These are phyloP conservation scores for Fusarium concolor DNA, from an alignment of 2,329 filamentous ascomycete genomes.

Conservation along the genomic window DNA sequence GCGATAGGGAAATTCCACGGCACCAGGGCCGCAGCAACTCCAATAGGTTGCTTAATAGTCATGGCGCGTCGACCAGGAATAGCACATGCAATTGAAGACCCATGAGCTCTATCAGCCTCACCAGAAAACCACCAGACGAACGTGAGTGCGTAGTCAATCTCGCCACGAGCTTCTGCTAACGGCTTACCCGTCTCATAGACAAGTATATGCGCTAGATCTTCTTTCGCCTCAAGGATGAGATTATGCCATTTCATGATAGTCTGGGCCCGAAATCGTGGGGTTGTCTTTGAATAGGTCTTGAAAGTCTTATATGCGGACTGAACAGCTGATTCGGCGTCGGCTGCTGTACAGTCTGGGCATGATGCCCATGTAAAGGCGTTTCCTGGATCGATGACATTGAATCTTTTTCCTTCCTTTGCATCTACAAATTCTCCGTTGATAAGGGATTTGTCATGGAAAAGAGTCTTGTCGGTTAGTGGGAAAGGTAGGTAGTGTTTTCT, in stretches of 20 bases:
- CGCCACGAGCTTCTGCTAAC: slow-evolving; percentile 63
- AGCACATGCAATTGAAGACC: slow-evolving; percentile 67
- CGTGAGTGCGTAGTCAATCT: slow-evolving; percentile 65
- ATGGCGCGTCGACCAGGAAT: slow-evolving; percentile 65
- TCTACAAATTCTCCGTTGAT: slow-evolving; percentile 4
- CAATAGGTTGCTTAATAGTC: slow-evolving; percentile 69
- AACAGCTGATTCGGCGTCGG: slow-evolving; percentile 47
- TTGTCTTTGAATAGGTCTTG: slow-evolving; percentile 53
- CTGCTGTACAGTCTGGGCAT: slow-evolving; percentile 2
- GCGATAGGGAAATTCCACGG: slow-evolving; percentile 70
- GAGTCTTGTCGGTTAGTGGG: not conserved
- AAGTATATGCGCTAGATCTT: slow-evolving; percentile 55
- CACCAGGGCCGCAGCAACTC: slow-evolving; percentile 51
- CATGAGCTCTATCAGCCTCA: slow-evolving; percentile 57
- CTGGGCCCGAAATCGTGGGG: slow-evolving; percentile 49
- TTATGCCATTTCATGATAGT: slow-evolving; percentile 53
- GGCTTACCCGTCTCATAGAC: slow-evolving; percentile 68
- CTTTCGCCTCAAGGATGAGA: slow-evolving; percentile 49
- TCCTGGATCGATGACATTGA: slow-evolving; percentile 15
- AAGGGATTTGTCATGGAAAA: not conserved
- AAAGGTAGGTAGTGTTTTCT: not conserved
- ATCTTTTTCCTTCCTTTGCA: not conserved
- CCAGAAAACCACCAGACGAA: slow-evolving; percentile 70
- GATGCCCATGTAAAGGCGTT: not conserved
- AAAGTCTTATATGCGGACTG: slow-evolving; percentile 51